phyloP scores from a whole-genome alignment of 2,329 filamentous ascomycete genomes.

The Arthrobotrys sinensis region DNA sequence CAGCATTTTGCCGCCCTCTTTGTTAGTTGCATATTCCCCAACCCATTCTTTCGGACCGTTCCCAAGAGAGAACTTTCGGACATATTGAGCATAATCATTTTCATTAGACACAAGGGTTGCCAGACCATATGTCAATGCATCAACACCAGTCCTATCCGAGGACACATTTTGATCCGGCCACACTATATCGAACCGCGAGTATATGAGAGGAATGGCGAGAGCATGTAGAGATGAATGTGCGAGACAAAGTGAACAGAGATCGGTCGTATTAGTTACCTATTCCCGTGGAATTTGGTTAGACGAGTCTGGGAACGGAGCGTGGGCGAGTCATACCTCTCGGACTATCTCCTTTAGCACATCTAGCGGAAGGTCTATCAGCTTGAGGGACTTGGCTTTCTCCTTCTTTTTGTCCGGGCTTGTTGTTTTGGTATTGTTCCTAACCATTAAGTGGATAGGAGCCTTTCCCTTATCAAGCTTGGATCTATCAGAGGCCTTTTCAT shows the following conservation, averaged over 20 bases:
- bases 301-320: neutral
- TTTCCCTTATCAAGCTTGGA: constrained; percentile 55
- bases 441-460: constrained; percentile 41
- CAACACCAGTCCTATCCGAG: constrained; percentile 80
- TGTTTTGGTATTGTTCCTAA: constrained; percentile 26
- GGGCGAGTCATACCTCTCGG: constrained; percentile 75
- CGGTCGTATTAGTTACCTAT: constrained; percentile 85
- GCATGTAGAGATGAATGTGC: constrained; percentile 83
- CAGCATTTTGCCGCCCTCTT: constrained; percentile 90
- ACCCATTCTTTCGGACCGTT: constrained; percentile 85
- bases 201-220: constrained; percentile 83
- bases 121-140: constrained; percentile 85
- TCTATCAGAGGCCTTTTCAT: constrained; percentile 38
- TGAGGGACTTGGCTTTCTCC: constrained; percentile 71
- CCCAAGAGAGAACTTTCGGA: constrained; percentile 85
- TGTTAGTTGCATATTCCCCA: constrained; percentile 83
- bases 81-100: constrained; percentile 84
- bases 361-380: constrained; percentile 81
- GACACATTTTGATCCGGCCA: constrained; percentile 82
- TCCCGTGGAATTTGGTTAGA: constrained; percentile 22
- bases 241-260: constrained; percentile 82
- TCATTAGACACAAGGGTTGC: constrained; percentile 84
- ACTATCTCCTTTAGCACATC: constrained; percentile 85
- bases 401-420: constrained; percentile 47
- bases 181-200: constrained; percentile 88